A percentile compares a stretch with the other conserved stretches of the same genome.
These are phyloP conservation scores for Plenodomus lindquistii DNA, from an alignment of 2,329 filamentous ascomycete genomes.

Conservation along the genomic window DNA sequence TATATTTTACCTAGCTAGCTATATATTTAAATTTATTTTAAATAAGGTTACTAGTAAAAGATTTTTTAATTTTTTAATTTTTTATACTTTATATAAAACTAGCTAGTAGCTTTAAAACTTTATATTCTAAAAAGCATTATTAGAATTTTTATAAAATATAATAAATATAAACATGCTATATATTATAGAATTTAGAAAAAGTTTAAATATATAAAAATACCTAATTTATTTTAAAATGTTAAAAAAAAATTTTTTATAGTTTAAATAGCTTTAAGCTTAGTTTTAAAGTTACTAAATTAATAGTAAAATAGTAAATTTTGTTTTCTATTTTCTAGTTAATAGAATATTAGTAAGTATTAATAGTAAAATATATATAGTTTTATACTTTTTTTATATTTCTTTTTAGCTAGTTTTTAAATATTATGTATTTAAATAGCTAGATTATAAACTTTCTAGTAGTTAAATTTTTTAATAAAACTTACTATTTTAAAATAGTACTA, in stretches of 20 bases:
- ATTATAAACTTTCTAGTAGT: background rate
- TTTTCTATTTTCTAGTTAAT: background rate
- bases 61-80: background rate
- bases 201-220: background rate
- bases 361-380: background rate
- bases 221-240: background rate
- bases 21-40: background rate
- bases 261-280: conserved; percentile 1
- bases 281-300: background rate
- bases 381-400: background rate
- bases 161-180: background rate
- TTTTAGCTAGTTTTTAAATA: background rate
- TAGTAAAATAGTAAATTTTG: background rate
- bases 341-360: background rate
- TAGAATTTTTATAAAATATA: background rate
- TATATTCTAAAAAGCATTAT: background rate
- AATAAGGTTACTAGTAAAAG: background rate
- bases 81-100: background rate
- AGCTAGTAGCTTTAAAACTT: background rate
- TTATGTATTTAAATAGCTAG: background rate
- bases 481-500: background rate
- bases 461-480: background rate
- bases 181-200: background rate
- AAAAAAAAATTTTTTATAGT: background rate
- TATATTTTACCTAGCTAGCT: background rate